Evolutionary conservation across 768 basidiomycete genomes (phyloP).

Genomic region (Calvatia gigantea): DNA sequence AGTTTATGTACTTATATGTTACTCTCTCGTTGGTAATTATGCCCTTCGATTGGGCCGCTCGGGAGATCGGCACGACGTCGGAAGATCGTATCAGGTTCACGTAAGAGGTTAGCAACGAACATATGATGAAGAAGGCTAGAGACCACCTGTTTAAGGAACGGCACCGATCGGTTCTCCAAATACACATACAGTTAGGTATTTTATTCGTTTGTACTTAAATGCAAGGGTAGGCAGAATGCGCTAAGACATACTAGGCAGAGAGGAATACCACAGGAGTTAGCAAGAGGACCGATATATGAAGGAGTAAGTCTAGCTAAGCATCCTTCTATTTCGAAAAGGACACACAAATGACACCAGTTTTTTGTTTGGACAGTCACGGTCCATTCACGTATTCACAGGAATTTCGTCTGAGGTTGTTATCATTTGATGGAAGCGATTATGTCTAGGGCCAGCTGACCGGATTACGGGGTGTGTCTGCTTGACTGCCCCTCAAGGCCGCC

Average conservation of each 20-base stretch:
- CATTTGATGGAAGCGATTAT: constrained; percentile 10
- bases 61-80: constrained; percentile 3
- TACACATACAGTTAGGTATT: too few relatives aligned
- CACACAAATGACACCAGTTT: constrained; percentile 7
- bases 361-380: not conserved
- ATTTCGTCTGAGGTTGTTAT: not conserved
- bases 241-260: constrained; percentile 2
- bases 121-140: constrained; percentile 16
- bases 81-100: not conserved
- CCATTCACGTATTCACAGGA: not conserved
- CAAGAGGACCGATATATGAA: constrained; percentile 5
- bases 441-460: constrained; percentile 5
- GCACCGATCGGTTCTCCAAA: constrained; percentile 2
- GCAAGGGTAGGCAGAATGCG: not conserved
- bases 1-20: not conserved
- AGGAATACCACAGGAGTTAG: not conserved
- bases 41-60: not conserved
- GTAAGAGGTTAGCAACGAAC: constrained; percentile 5
- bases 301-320: not conserved
- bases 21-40: not conserved
- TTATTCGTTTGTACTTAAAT: constrained; percentile 2
- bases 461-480: not conserved
- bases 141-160: not conserved
- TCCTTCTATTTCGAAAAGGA: constrained; percentile 2
- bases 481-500: not conserved